Conservation (phyloP, 768 basidiomycete genomes). For the Candolleomyces aberdarensis region DNA sequence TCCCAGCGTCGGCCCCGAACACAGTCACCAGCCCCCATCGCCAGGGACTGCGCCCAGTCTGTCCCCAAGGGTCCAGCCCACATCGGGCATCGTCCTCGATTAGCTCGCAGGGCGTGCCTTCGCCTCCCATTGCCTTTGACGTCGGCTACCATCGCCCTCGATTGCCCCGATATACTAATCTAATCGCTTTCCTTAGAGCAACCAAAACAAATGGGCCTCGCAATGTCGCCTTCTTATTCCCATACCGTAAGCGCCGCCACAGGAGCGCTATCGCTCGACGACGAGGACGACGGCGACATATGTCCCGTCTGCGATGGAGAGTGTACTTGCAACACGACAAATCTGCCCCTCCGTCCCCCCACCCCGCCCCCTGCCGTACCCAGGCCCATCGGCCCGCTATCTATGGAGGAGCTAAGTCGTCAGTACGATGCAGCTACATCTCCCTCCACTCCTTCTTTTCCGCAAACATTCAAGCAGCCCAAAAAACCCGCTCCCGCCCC, state of each 20-base stretch:
- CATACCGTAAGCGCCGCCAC: constrained; percentile 55
- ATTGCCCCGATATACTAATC: constrained; percentile 11
- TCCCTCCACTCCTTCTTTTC: constrained; percentile 32
- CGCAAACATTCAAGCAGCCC: constrained; percentile 23
- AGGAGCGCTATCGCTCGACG: constrained; percentile 38
- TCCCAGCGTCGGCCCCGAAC: background rate
- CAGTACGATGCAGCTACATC: constrained; percentile 33
- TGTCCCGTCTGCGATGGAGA: constrained; percentile 90
- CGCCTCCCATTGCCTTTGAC: constrained; percentile 3
- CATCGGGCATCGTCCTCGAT: background rate
- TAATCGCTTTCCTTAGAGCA: constrained; percentile 22
- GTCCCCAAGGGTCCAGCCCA: background rate
- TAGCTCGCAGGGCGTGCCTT: background rate
- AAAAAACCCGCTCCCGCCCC: constrained; percentile 15
- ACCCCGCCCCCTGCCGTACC: constrained; percentile 10
- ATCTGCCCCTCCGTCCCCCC: constrained; percentile 17
- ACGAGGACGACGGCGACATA: constrained; percentile 83
- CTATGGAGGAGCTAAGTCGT: constrained; percentile 37
- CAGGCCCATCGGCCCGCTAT: constrained; percentile 20
- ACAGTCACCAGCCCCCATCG: constrained; percentile 5
- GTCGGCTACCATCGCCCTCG: constrained; percentile 7
- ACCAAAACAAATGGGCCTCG: constrained; percentile 48
- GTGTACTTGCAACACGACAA: constrained; percentile 69
- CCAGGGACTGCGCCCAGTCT: background rate
- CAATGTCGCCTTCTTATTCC: constrained; percentile 69